These are phyloP conservation scores for Scheffersomyces titani DNA, from an alignment of 1,139 yeast species.

Conservation along the genomic window DNA sequence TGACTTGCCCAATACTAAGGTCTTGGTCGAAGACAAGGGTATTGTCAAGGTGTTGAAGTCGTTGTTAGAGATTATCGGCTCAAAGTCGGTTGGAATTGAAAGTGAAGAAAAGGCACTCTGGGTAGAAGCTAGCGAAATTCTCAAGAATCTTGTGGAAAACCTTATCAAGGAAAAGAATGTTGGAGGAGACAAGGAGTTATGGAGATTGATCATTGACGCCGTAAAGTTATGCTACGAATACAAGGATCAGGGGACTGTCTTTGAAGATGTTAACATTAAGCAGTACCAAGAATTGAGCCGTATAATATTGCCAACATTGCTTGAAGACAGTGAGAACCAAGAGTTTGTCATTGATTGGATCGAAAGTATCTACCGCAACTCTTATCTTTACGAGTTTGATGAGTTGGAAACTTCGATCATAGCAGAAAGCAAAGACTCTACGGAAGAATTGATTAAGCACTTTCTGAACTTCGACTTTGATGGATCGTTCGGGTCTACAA, in stretches of 20 bases:
- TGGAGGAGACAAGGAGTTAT: constrained; percentile 30
- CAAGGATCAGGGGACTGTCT: constrained; percentile 22
- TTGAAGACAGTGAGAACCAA: constrained; percentile 22
- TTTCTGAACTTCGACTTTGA: constrained; percentile 27
- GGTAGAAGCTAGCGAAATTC: constrained; percentile 41
- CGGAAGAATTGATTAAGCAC: constrained; percentile 12
- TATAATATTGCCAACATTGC: constrained; percentile 41
- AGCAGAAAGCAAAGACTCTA: constrained; percentile 1
- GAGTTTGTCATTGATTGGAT: constrained; percentile 44
- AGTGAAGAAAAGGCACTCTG: constrained; percentile 35
- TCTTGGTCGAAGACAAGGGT: constrained; percentile 48
- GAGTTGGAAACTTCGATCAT: constrained; percentile 33
- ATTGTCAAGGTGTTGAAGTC: constrained; percentile 27
- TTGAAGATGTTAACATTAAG: constrained; percentile 50
- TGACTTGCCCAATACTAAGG: constrained; percentile 26
- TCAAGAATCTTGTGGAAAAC: constrained; percentile 22
- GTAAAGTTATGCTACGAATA: constrained; percentile 42
- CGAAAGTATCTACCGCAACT: constrained; percentile 28
- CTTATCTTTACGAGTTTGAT: constrained; percentile 53
- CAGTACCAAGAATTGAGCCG: constrained; percentile 47
- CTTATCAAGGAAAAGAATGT: constrained; percentile 17
- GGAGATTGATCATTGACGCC: constrained; percentile 48
- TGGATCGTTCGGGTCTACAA: constrained; percentile 35
- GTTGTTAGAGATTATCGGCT: constrained; percentile 16
- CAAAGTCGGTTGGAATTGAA: constrained; percentile 37